A percentile compares a stretch with the other conserved stretches of the same genome.
Conservation (phyloP, 345 rosid species). For the Populus euphratica region DNA sequence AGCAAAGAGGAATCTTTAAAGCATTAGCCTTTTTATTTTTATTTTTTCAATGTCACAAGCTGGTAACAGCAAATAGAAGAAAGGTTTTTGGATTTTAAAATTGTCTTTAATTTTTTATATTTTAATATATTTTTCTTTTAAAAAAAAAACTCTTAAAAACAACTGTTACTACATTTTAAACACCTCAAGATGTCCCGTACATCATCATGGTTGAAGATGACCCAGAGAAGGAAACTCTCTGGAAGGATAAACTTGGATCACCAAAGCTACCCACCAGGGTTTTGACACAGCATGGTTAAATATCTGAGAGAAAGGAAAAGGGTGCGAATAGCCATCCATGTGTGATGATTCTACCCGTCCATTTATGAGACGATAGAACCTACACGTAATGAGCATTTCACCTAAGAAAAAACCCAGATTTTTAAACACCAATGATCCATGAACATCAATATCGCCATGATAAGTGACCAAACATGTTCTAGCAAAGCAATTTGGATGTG, state of each 20-base stretch:
- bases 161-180: too few relatives aligned
- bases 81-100: not conserved
- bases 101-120: too few relatives aligned
- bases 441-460: not conserved
- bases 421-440: not conserved
- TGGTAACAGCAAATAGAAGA: not conserved
- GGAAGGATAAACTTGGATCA: slow-evolving; percentile 16
- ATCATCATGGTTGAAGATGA: not conserved
- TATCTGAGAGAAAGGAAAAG: not conserved
- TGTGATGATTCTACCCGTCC: not conserved
- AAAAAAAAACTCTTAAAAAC: too few relatives aligned
- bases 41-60: slow-evolving; percentile 4
- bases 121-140: too few relatives aligned
- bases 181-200: too few relatives aligned
- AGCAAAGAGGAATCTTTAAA: slow-evolving; percentile 10
- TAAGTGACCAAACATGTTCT: not conserved
- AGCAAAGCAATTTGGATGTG: too few relatives aligned
- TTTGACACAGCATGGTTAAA: not conserved
- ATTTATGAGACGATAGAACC: not conserved
- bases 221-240: slow-evolving; percentile 3
- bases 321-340: not conserved
- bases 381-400: not conserved
- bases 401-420: not conserved
- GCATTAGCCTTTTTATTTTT: slow-evolving; percentile 16
- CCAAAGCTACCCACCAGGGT: not conserved